Conservation (phyloP, 2,329 filamentous ascomycete species). For the Phialophora macrospora region DNA sequence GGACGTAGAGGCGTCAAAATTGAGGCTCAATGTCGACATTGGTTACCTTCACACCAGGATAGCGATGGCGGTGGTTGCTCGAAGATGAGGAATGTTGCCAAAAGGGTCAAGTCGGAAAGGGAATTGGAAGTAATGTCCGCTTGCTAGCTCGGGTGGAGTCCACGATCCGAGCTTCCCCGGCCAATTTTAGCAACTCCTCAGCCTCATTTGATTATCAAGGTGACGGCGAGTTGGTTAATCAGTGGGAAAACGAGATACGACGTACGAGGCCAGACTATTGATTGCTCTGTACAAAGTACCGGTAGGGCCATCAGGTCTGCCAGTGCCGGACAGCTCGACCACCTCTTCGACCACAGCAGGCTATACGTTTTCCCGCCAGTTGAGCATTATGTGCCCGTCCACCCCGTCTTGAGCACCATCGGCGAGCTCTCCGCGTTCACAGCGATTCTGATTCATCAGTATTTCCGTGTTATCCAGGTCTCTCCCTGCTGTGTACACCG, state of each 20-base stretch:
- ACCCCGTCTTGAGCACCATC: neutral
- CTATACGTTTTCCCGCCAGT: constrained; percentile 16
- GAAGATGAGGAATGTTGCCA: neutral
- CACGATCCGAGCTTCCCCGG: constrained; percentile 10
- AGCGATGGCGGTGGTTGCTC: neutral
- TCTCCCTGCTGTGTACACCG: constrained; percentile 9
- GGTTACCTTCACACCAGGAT: neutral
- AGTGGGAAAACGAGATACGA: constrained; percentile 19
- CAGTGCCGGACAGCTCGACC: too few relatives aligned
- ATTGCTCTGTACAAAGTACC: neutral
- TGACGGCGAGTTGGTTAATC: neutral
- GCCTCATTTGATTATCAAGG: constrained; percentile 5
- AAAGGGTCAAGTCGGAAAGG: neutral
- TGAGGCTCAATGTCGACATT: neutral
- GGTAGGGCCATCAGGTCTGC: neutral
- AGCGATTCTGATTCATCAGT: neutral
- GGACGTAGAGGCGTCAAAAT: neutral
- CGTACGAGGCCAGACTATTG: neutral
- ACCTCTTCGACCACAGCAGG: too few relatives aligned
- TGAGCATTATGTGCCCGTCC: neutral
- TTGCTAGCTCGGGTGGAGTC: neutral
- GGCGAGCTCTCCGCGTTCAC: neutral
- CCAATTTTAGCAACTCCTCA: constrained; percentile 20
- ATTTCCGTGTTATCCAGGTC: neutral
- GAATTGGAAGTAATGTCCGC: neutral